Conservation (phyloP, 805 yeast species). For the Nakazawaea wickerhamii region DNA sequence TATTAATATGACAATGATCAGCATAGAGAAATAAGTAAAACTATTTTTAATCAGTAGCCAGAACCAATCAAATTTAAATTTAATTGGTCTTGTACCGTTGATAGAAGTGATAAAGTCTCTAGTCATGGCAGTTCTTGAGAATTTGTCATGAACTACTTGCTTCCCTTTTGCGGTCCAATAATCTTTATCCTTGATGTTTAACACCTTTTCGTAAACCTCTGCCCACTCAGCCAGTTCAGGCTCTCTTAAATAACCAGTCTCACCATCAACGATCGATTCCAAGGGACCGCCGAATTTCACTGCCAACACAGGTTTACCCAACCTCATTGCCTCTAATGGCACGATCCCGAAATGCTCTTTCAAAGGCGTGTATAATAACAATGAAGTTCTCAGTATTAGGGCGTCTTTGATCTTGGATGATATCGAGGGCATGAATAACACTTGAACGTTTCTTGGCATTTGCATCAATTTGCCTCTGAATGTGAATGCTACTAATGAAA, state of each 20-base stretch:
- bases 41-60: neutral
- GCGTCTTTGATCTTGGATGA: conserved; percentile 58
- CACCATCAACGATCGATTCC: conserved; percentile 59
- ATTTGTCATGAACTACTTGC: conserved; percentile 31
- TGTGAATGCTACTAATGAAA: conserved; percentile 42
- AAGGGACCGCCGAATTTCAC: conserved; percentile 89
- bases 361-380: conserved; percentile 83
- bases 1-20: no score
- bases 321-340: conserved; percentile 90
- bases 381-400: conserved; percentile 49
- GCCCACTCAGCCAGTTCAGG: conserved; percentile 52
- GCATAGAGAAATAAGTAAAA: neutral
- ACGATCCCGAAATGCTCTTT: conserved; percentile 97
- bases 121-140: conserved; percentile 43
- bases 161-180: conserved; percentile 25
- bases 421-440: conserved; percentile 79
- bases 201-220: conserved; percentile 36
- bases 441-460: conserved; percentile 29
- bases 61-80: conserved; percentile 12
- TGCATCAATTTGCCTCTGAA: conserved; percentile 33
- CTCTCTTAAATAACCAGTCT: conserved; percentile 62
- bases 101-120: conserved; percentile 21
- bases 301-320: conserved; percentile 79
- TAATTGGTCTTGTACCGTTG: neutral
- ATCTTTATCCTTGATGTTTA: conserved; percentile 21